phyloP scores from a whole-genome alignment of 768 basidiomycete species.

The Auricularia heimuer region DNA sequence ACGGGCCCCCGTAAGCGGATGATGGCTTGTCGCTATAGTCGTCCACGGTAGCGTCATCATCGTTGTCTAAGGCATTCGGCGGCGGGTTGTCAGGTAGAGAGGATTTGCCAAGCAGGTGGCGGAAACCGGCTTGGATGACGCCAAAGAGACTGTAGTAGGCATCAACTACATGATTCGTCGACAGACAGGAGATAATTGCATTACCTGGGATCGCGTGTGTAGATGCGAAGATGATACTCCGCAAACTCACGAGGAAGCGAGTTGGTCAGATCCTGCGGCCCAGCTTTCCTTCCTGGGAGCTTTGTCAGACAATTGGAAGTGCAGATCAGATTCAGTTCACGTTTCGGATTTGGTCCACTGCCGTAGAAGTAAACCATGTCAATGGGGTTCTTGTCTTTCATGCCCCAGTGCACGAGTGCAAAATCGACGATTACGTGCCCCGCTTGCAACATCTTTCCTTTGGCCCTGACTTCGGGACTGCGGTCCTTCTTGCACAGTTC shows the following conservation, averaged over 20 bases:
- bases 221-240: slow-evolving; percentile 61
- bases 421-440: slow-evolving; percentile 57
- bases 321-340: slow-evolving; percentile 12
- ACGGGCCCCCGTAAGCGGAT: neutral
- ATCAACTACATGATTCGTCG: neutral
- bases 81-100: neutral
- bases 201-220: slow-evolving; percentile 47
- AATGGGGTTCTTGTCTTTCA: slow-evolving; percentile 59
- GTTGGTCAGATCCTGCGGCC: slow-evolving; percentile 50
- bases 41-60: neutral
- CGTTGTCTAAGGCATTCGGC: neutral
- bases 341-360: slow-evolving; percentile 41
- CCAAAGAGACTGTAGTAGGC: slow-evolving; percentile 35
- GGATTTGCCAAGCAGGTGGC: slow-evolving; percentile 25
- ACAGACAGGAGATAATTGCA: slow-evolving; percentile 8
- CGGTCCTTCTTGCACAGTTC: slow-evolving; percentile 2
- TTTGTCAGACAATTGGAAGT: neutral
- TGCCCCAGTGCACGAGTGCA: slow-evolving; percentile 66
- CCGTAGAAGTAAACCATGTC: slow-evolving; percentile 65
- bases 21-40: neutral
- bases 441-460: slow-evolving; percentile 27
- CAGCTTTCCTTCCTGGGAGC: slow-evolving; percentile 33
- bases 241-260: slow-evolving; percentile 57
- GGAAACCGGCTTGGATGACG: slow-evolving; percentile 61
- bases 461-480: slow-evolving; percentile 10